Conservation (phyloP, 176 grass and related monocot genomes). For the Ampelocalamus luodianensis region DNA sequence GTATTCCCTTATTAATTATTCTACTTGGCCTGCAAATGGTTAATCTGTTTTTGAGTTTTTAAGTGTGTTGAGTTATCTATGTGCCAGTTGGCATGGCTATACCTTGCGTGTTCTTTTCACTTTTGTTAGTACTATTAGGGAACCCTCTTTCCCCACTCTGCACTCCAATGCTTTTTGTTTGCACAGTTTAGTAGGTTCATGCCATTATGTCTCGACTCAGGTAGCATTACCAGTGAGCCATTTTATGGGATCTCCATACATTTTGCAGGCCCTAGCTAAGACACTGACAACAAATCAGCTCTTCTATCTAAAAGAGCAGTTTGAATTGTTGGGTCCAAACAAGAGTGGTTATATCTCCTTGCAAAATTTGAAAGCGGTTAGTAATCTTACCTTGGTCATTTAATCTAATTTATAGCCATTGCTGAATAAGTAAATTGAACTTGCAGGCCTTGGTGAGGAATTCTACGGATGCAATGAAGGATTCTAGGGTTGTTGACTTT, state of each 20-base stretch:
- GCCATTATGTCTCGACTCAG: background rate
- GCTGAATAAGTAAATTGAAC: constrained; percentile 32
- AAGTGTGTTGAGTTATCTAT: background rate
- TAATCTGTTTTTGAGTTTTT: background rate
- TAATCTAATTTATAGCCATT: constrained; percentile 11
- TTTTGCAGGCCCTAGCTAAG: constrained; percentile 90
- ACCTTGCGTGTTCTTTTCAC: background rate
- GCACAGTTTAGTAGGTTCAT: constrained; percentile 15
- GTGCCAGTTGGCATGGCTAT: background rate
- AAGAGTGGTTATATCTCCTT: constrained; percentile 95
- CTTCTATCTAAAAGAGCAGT: constrained; percentile 89
- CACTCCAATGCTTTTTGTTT: background rate
- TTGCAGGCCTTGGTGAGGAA: constrained; percentile 84
- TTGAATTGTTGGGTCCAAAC: constrained; percentile 84
- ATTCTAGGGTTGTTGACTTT: constrained; percentile 95
- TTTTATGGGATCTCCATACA: constrained; percentile 34
- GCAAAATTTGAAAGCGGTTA: constrained; percentile 90
- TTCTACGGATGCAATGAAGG: constrained; percentile 95
- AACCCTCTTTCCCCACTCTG: background rate
- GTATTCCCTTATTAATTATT: background rate
- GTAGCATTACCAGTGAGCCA: background rate
- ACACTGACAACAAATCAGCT: constrained; percentile 85
- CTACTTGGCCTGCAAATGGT: background rate
- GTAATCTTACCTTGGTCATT: constrained; percentile 36
- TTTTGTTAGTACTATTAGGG: background rate